Base-by-base conservation (phyloP, 768 basidiomycete genomes). In the Udeniomyces megalosporus region DNA sequence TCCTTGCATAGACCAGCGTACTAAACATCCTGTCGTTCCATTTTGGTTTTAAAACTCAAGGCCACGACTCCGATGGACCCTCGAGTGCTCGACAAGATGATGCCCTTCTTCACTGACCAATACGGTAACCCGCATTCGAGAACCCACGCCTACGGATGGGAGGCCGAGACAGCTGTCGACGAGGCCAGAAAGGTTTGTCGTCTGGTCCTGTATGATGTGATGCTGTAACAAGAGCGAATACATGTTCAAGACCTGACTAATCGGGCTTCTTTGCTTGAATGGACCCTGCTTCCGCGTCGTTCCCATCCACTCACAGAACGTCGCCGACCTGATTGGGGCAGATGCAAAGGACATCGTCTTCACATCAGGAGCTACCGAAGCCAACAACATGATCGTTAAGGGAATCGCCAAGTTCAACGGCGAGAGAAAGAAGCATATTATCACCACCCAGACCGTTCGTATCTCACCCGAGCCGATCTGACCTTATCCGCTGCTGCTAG, bases 61-160 rank as follows among this genome's bases (percentile, higher is more conserved):
- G 95, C 95, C 5, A 99, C 95, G 2, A 97, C 95, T 28, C 95
- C 95, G 22, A 83, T 95, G 60, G 95, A 99, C 72, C 95, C 95
- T 31, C 82, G 95, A 62, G 95, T 97, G 4, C 78, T 97, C 61
- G 95, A 97, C 74, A 84, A 85, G 20, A 99, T 97, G 93, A 77
- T 99, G 28, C 95, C 95, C 0, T 96, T 81, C 74, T 76, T 92
- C 67, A 93, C 91, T 4, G 88, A 97, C 72, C 88, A 89, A 72
- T 97, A 85, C 70, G 95, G 95, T 4, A 99, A 97, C 74, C 93
- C 95, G 10, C 95, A 97, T 72, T 92, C 89, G 32, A 82, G 95
- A 60, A 97, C 95, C 31, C 95, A 99, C 74, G 90, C 95, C 0
- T 99, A 97, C 73, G 95, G 95, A 3, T 99, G 95, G 95, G 95